Evolutionary conservation across 371 early-diverging fungal species (phyloP).

Genomic region (Lichtheimia corymbifera): DNA sequence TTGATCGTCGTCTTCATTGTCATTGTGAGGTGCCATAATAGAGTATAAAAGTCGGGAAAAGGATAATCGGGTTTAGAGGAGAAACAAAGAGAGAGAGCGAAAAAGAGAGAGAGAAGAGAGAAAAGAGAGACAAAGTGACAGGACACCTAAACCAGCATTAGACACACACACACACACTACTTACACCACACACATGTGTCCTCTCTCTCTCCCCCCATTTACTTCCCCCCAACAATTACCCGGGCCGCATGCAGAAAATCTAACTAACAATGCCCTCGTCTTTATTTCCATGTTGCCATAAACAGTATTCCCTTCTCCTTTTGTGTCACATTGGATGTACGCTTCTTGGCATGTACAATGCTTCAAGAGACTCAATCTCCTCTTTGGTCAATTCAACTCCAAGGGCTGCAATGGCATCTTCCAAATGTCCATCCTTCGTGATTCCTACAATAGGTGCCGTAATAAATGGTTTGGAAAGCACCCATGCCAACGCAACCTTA

Average conservation of each 20-base stretch:
- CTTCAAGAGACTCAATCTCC: constrained; percentile 34
- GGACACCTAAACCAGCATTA: too few relatives aligned
- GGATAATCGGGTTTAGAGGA: neutral
- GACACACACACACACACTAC: too few relatives aligned
- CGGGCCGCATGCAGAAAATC: neutral
- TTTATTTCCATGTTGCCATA: too few relatives aligned
- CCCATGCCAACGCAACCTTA: constrained; percentile 52
- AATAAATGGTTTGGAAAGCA: constrained; percentile 35
- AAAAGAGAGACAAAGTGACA: neutral
- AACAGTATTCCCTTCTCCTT: too few relatives aligned
- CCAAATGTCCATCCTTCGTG: constrained; percentile 30
- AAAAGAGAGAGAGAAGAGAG: neutral
- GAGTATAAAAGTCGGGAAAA: neutral
- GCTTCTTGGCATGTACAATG: constrained; percentile 18
- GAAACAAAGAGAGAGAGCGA: neutral
- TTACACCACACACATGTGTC: too few relatives aligned
- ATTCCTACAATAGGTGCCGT: constrained; percentile 52
- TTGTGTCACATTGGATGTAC: neutral
- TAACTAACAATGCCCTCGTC: too few relatives aligned
- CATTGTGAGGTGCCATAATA: constrained; percentile 1
- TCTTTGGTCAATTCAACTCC: constrained; percentile 31
- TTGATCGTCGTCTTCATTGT: constrained; percentile 12
- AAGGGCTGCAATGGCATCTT: constrained; percentile 34
- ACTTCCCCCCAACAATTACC: neutral
- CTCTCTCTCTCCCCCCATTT: too few relatives aligned